A percentile compares a stretch with the other conserved stretches of the same genome.
Evolutionary conservation across 2,329 filamentous ascomycete species (phyloP).

Genomic region (Fusarium burgessii): DNA sequence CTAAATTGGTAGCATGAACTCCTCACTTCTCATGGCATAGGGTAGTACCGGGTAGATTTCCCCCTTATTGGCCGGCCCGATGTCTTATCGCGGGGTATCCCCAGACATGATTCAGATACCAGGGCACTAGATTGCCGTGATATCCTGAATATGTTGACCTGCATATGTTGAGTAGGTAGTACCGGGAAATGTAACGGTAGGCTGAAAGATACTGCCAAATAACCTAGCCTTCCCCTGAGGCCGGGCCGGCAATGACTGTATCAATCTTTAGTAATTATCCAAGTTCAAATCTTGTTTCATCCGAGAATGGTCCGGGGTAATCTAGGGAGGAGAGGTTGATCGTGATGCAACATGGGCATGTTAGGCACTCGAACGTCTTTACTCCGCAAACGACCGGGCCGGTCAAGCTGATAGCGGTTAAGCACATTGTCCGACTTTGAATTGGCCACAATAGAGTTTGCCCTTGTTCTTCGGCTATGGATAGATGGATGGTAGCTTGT

Average conservation of each 20-base stretch:
- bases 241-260: not conserved
- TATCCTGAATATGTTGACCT: not conserved
- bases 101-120: not conserved
- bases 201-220: not conserved
- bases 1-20: too few species aligned
- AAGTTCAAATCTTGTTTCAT: not conserved
- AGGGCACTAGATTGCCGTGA: not conserved
- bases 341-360: not conserved
- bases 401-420: not conserved
- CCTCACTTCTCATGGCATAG: not conserved
- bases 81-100: not conserved
- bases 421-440: not conserved
- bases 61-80: not conserved
- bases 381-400: not conserved
- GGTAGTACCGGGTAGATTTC: not conserved
- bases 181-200: too few species aligned
- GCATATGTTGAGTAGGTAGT: not conserved
- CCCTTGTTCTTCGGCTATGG: not conserved
- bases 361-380: rapidly evolving
- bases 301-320: not conserved
- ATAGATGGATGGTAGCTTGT: not conserved
- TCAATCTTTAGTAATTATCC: not conserved
- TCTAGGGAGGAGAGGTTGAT: too few species aligned
- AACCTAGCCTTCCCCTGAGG: not conserved
- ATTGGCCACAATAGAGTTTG: not conserved